Evolutionary conservation across 1,284 basidiomycete genomes (phyloP), one percentile per base, ranked within the genome.

Genomic region (Anthracocystis panici-leucophaei): DNA sequence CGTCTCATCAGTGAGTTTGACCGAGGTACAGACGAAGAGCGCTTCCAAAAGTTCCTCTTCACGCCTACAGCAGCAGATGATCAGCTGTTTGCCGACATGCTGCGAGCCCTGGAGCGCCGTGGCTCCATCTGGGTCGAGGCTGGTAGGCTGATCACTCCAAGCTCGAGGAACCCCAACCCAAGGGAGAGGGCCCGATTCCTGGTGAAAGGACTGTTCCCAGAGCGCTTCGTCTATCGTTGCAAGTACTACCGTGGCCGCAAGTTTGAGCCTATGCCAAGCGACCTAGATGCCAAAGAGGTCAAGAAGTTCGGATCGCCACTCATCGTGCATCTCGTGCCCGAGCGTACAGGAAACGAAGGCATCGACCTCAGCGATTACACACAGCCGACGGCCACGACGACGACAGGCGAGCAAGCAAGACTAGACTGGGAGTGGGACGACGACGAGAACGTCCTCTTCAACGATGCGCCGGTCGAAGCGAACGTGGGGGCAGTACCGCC

Each of bases 371-470:
- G 25, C 23, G 71, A 68, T 21, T 59, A 64, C 49, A 18, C 29
- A 11, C 33, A 33, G 5, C 14, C 31, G 11, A 21, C 62, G 9
- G 7, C 14, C 16, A 6, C 51, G 4, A 1, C 8, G 11, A 41
- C 56, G 12, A 10, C 21, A 3, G 53, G 49, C 3, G 40, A 59
- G 9, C 48, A 27, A n/a, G 20, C 42, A 27, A 41, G 27, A 10
- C 16, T 66, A 3, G 65, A 62, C n/a, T 75, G 72, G 65, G 67
- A 71, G 52, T 75, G 68, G 58, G 66, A 71, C 44, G 64, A 71
- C n/a, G 44, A 67, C 29, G 63, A 65, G 25, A 51, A 61, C 42
- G 54, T 50, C 21, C 42, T 25, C 3, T 44, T 62, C 53, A 38
- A 55, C 29, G 11, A 50, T 20, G 12, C n/a, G 7, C 44, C 55